These are phyloP conservation scores for Nemania diffusa DNA, from an alignment of 2,329 filamentous ascomycete genomes.

Conservation along the genomic window DNA sequence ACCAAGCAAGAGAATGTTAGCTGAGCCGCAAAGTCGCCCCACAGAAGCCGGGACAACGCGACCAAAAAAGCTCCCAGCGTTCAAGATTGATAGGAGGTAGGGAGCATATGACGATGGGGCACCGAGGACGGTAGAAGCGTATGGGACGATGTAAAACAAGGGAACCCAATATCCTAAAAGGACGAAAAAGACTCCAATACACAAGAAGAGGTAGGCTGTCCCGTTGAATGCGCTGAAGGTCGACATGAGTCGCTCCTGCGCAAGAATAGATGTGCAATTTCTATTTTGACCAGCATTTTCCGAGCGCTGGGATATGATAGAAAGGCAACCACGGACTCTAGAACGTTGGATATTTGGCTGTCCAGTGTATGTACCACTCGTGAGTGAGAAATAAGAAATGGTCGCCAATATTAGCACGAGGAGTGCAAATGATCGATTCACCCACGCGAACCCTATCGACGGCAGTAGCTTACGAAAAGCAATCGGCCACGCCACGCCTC, in stretches of 20 bases:
- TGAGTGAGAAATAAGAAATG: constrained; percentile 13
- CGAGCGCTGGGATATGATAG: background rate
- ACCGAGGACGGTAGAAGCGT: constrained; percentile 13
- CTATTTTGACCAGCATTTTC: background rate
- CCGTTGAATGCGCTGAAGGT: constrained; percentile 1
- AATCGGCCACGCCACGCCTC: constrained; percentile 46
- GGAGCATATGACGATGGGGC: constrained; percentile 9
- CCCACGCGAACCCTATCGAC: constrained; percentile 62
- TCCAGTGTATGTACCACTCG: background rate
- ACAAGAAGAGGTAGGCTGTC: constrained; percentile 19
- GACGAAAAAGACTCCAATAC: constrained; percentile 13
- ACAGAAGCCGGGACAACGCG: constrained; percentile 24
- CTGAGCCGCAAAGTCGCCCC: constrained; percentile 8
- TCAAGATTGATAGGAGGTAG: constrained; percentile 21
- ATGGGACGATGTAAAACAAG: constrained; percentile 29
- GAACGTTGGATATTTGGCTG: background rate
- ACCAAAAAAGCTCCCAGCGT: constrained; percentile 27
- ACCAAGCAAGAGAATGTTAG: constrained; percentile 24
- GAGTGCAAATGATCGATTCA: constrained; percentile 55
- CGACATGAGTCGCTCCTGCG: background rate
- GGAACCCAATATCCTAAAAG: constrained; percentile 30
- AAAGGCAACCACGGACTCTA: background rate
- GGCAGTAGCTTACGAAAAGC: constrained; percentile 54
- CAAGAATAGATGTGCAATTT: background rate
- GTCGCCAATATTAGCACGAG: constrained; percentile 37